Base-by-base conservation (phyloP, 108 stramenopile genomes). In the Skeletonema costatum region DNA sequence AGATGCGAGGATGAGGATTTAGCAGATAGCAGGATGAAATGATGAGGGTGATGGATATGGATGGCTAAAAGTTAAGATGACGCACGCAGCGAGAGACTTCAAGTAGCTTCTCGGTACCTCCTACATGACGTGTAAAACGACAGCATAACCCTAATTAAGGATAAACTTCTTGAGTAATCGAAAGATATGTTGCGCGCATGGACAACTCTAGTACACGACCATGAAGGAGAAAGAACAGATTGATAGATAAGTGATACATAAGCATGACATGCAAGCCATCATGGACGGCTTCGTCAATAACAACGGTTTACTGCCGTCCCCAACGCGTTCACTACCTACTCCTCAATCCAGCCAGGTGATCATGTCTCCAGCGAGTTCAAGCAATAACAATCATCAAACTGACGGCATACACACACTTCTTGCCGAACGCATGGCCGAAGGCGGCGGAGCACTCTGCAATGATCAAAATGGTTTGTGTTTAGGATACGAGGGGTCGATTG, bases 391-490 rank as follows among this genome's bases (percentile, higher is more conserved):
- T 14, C 50, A 51, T 19, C 50, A 21, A 56, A 64, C 56, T 10
- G 53, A 71, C 19, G 72, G 66, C 25, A 78, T 74, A 73, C 41
- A 66, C 36, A 51, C 48, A 32, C 32, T 75, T 51, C 60, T 80
- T 19, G 73, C 56, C 73, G 74, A 69, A 31, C 63, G 78, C 10
- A 69, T 75, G 74, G 74, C 74, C 59, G 32, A 42, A 14, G 75
- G 75, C 12, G 69, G 71, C 9, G 86, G 88, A 13, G 68, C 82
- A 35, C 61, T 89, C 16, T 89, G 88, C 86, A 89, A 85, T 60
- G 91, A 92, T 73, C 63, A 66, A 30, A 81, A 75, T 58, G 91
- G 91, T 9, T 77, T 90, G 5, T 87, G 87, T 61, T 82, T 92
- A 11, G 60, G 83, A 32, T 74, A 73, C 17, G 79, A 83, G 58